These are phyloP conservation scores for Rhodotorula sphaerocarpa DNA, from an alignment of 768 basidiomycete genomes.

Conservation along the genomic window DNA sequence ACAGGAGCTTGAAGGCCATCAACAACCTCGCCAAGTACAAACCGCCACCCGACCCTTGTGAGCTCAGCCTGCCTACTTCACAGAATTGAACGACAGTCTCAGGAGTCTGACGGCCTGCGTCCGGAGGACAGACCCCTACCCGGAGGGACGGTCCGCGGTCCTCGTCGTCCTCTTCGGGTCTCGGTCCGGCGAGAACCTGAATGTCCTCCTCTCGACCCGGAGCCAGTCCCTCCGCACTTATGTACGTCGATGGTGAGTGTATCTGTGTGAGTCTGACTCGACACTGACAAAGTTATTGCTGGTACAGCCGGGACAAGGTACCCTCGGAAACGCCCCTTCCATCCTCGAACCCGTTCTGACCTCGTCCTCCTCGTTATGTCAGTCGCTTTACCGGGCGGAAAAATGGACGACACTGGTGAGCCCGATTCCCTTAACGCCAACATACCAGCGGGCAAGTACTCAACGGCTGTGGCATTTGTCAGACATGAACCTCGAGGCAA, in stretches of 20 bases:
- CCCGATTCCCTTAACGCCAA: too few relatives aligned
- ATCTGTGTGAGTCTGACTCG: background rate
- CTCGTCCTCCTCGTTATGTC: background rate
- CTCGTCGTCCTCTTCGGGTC: constrained; percentile 29
- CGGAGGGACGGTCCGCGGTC: constrained; percentile 23
- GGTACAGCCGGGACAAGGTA: constrained; percentile 30
- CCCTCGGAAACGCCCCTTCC: background rate
- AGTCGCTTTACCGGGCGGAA: constrained; percentile 30
- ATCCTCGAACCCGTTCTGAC: too few relatives aligned
- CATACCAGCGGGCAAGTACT: background rate
- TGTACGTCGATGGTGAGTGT: constrained; percentile 1
- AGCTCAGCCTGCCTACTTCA: background rate
- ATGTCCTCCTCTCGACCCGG: constrained; percentile 29
- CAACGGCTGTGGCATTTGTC: background rate
- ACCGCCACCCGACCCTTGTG: constrained; percentile 18
- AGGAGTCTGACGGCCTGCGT: background rate
- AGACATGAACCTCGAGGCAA: constrained; percentile 34
- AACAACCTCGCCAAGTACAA: constrained; percentile 19
- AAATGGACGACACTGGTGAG: constrained; percentile 31
- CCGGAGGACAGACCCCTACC: constrained; percentile 9
- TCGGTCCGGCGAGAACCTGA: constrained; percentile 21
- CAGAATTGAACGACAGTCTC: background rate
- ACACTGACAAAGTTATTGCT: background rate
- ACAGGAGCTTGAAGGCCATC: constrained; percentile 17
- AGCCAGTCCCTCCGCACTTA: constrained; percentile 13